phyloP scores from a whole-genome alignment of 768 basidiomycete genomes.

The Leccinum obscurum region DNA sequence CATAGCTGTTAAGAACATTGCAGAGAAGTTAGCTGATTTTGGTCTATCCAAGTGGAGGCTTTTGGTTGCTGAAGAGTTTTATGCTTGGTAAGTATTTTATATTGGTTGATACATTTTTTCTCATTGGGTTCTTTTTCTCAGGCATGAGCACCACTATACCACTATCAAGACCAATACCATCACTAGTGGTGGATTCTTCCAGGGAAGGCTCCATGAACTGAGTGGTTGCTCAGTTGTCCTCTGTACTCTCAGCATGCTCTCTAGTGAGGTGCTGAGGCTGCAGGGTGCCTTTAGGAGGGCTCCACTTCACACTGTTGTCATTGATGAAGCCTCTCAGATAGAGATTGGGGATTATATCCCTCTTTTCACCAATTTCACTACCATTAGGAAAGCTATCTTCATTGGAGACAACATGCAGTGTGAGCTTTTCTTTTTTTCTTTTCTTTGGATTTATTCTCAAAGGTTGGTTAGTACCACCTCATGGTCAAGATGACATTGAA shows the following conservation, averaged over 20 bases:
- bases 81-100: conserved; percentile 53
- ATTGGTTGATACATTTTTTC: background rate
- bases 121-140: conserved; percentile 29
- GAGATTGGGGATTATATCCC: conserved; percentile 56
- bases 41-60: conserved; percentile 60
- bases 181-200: conserved; percentile 39
- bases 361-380: conserved; percentile 29
- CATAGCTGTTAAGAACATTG: conserved; percentile 88
- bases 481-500: conserved; percentile 68
- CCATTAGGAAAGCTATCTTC: conserved; percentile 55
- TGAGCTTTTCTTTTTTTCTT: conserved; percentile 36
- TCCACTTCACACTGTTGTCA: conserved; percentile 50
- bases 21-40: conserved; percentile 66
- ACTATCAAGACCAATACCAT: conserved; percentile 52
- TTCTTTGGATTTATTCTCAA: conserved; percentile 29
- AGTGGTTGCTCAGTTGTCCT: conserved; percentile 57
- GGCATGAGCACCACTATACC: conserved; percentile 81
- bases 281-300: conserved; percentile 22
- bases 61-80: conserved; percentile 71
- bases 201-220: conserved; percentile 33
- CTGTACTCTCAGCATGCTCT: conserved; percentile 78
- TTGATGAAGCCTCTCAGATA: conserved; percentile 72
- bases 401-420: conserved; percentile 72
- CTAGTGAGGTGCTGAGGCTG: conserved; percentile 31
- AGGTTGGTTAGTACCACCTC: conserved; percentile 65